phyloP scores from a whole-genome alignment of 1,284 basidiomycete species.

The Psilocybe mexicana region DNA sequence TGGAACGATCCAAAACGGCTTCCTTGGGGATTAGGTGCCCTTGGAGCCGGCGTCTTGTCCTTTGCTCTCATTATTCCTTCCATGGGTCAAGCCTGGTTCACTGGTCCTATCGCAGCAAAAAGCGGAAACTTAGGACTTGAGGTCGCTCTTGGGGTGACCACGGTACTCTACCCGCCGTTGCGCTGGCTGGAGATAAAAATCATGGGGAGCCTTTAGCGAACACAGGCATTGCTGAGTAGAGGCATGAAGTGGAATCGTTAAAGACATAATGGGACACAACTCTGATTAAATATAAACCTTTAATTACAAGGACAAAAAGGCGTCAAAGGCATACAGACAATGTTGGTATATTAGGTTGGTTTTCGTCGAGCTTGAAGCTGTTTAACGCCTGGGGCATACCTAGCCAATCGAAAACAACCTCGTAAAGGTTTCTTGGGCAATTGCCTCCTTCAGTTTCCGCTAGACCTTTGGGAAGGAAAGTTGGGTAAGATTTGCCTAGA shows the following conservation, averaged over 20 bases:
- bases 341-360: too few relatives aligned
- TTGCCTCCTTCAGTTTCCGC: too few relatives aligned
- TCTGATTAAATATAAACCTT: too few relatives aligned
- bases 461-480: too few relatives aligned
- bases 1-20: conserved; percentile 60
- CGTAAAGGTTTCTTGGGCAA: too few relatives aligned
- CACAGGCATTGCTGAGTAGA: background rate
- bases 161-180: conserved; percentile 60
- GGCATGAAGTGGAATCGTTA: background rate
- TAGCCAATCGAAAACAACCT: too few relatives aligned
- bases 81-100: conserved; percentile 74
- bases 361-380: too few relatives aligned
- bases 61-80: conserved; percentile 63
- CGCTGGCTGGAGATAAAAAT: conserved; percentile 44
- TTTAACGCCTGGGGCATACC: too few relatives aligned
- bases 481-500: background rate
- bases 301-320: too few relatives aligned
- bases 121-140: conserved; percentile 78
- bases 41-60: conserved; percentile 48
- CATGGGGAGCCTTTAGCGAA: conserved; percentile 24
- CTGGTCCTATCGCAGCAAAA: conserved; percentile 62
- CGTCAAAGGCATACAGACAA: too few relatives aligned
- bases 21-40: conserved; percentile 65
- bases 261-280: too few relatives aligned
- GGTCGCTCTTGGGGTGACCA: conserved; percentile 56